Base-by-base conservation (phyloP, 1,284 basidiomycete genomes). In the Puccinia triticina region DNA sequence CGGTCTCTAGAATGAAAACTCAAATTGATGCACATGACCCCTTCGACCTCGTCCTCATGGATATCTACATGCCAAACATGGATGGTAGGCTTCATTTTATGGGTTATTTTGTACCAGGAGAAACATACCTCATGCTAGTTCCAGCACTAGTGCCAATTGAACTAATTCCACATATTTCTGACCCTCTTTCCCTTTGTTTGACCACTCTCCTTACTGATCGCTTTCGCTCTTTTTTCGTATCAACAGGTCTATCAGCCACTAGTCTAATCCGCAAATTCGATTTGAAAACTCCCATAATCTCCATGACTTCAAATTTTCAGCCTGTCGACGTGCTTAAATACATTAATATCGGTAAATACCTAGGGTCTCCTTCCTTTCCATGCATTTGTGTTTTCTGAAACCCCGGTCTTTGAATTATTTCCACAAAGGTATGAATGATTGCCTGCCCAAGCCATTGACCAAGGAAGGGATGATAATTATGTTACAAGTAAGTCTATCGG, bases 391-490 rank as follows among this genome's bases (percentile, higher is more conserved):
- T 74, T 37, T 59, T 46, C 37, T 59, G 16, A 57, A 7, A n/a
- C 37, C 26, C 10, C 18, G 29, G 7, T 53, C 18, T 32, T 18
- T 71, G 40, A 46, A 14, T 50, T 48, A 10, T 37, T 23, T 16
- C 26, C 29, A 34, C 37, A 34, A 26, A 90, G 92, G 94, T 32
- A 98, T 98, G 96, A 98, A 96, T 87, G 96, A 98, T 88, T 93
- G 97, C 82, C 89, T 98, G n/a, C 93, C 95, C 11, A 98, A 98
- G 87, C 96, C 96, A 0, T 98, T 98, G 88, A 96, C 94, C 21
- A 95, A 95, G 87, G 92, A 96, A 86, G 93, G 93, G 12, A 88
- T 98, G 77, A 88, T 96, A 77, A 92, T 92, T 84, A 95, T 98
- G 91, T 91, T 98, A 83, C 46, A 82, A 76, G 80, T 82, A 43